These are phyloP conservation scores for Nicotiana undulata DNA, from an alignment of 257 asterid species.

Conservation along the genomic window DNA sequence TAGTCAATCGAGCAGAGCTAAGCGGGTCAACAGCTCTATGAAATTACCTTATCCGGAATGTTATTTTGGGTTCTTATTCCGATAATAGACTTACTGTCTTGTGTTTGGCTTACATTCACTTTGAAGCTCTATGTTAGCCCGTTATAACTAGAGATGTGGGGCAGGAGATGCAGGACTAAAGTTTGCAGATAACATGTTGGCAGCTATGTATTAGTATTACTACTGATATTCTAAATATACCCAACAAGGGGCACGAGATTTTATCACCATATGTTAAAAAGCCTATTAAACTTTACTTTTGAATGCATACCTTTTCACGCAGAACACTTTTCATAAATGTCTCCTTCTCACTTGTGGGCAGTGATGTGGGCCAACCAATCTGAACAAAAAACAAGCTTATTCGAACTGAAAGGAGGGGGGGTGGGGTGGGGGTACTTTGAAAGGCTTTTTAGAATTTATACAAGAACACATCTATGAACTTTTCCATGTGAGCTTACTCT, in stretches of 20 bases:
- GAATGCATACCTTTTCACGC: conserved; percentile 58
- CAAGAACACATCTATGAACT: background rate
- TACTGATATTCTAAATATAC: background rate
- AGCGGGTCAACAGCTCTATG: background rate
- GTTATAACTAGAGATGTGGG: background rate
- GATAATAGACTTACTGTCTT: background rate
- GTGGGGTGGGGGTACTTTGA: background rate
- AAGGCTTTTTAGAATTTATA: background rate
- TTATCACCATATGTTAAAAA: background rate
- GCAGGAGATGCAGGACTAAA: background rate
- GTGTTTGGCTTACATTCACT: background rate
- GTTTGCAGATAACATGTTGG: background rate
- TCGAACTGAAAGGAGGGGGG: background rate
- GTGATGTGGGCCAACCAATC: conserved; percentile 99
- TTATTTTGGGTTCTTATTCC: background rate
- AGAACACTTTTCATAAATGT: conserved; percentile 66
- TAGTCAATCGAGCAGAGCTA: background rate
- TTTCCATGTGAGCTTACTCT: conserved; percentile 40
- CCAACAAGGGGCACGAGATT: background rate
- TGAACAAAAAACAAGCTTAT: conserved; percentile 18
- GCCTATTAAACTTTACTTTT: background rate
- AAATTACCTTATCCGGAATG: background rate
- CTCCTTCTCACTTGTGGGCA: conserved; percentile 82
- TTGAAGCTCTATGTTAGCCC: background rate
- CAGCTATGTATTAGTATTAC: background rate